A percentile compares a stretch with the other conserved stretches of the same genome.
Conservation (phyloP, 257 asterid species). For the Capsicum rhomboideum region DNA sequence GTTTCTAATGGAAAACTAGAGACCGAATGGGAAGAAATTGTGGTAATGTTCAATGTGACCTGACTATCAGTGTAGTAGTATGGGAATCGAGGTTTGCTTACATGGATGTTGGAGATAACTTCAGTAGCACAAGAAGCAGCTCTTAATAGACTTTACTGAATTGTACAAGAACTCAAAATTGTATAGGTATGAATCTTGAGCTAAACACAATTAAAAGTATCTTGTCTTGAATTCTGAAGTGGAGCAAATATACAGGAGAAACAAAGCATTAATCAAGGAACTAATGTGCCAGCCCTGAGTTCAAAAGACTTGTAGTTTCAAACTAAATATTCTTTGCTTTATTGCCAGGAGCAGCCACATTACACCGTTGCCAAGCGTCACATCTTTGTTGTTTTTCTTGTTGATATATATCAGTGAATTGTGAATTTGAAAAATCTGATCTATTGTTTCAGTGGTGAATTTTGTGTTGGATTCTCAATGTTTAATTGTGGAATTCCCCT, state of each 20-base stretch:
- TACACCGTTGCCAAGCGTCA: too few relatives aligned
- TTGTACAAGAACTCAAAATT: conserved; percentile 54
- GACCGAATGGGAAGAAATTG: too few relatives aligned
- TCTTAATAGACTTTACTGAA: conserved; percentile 42
- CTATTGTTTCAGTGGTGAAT: too few relatives aligned
- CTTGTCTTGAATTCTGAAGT: not conserved
- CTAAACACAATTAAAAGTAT: not conserved
- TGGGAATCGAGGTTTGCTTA: not conserved
- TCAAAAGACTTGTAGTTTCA: conserved; percentile 47
- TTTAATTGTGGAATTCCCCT: too few relatives aligned
- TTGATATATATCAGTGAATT: too few relatives aligned
- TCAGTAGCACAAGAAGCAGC: conserved; percentile 48
- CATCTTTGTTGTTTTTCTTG: too few relatives aligned
- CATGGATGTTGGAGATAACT: conserved; percentile 89
- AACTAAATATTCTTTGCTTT: conserved; percentile 48
- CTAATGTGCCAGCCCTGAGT: conserved; percentile 38
- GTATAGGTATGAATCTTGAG: conserved; percentile 21
- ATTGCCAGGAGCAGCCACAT: too few relatives aligned
- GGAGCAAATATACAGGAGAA: conserved; percentile 41
- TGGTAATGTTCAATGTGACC: too few relatives aligned
- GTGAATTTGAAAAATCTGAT: too few relatives aligned
- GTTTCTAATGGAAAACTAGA: too few relatives aligned
- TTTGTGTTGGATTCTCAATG: too few relatives aligned
- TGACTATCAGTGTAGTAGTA: too few relatives aligned
- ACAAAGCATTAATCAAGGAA: conserved; percentile 59